Percentiles rank a stretch among this genome's conserved stretches.
Conservation (phyloP, 257 asterid species). For the Ligustrum vulgare region DNA sequence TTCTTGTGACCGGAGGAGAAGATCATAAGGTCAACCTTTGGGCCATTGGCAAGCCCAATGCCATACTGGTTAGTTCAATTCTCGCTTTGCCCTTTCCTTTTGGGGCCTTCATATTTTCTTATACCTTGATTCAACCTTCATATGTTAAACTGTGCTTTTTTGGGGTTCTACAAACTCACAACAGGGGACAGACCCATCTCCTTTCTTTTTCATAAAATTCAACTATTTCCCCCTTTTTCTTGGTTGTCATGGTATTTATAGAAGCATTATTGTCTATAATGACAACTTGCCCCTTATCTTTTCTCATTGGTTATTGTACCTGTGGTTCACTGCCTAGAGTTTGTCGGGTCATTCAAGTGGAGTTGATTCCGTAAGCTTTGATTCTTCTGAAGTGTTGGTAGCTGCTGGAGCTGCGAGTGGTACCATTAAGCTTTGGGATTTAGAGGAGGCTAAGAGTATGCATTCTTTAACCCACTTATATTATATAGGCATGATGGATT, state of each 20-base stretch:
- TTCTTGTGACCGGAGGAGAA: slow-evolving; percentile 98
- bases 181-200: slow-evolving; percentile 10
- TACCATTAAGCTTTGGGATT: slow-evolving; percentile 97
- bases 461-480: slow-evolving; percentile 20
- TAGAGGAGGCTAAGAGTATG: slow-evolving; percentile 98
- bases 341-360: slow-evolving; percentile 99
- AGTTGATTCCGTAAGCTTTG: slow-evolving; percentile 95
- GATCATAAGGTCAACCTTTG: slow-evolving; percentile 98
- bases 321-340: slow-evolving; percentile 63
- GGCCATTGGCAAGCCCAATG: slow-evolving; percentile 99
- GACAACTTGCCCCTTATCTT: slow-evolving; percentile 16
- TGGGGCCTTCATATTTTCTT: slow-evolving; percentile 16
- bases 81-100: slow-evolving; percentile 14
- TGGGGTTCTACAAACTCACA: slow-evolving; percentile 7
- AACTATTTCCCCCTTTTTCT: neutral
- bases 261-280: slow-evolving; percentile 13
- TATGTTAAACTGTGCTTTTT: neutral
- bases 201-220: slow-evolving; percentile 15
- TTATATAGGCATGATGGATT: neutral
- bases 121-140: neutral
- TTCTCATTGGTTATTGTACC: slow-evolving; percentile 19
- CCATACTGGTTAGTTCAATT: slow-evolving; percentile 76
- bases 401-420: slow-evolving; percentile 99
- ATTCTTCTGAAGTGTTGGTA: slow-evolving; percentile 89
- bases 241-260: neutral